Base-by-base conservation (phyloP, 192 early-diverging fungal species). In the Nowakowskiella sp. region DNA sequence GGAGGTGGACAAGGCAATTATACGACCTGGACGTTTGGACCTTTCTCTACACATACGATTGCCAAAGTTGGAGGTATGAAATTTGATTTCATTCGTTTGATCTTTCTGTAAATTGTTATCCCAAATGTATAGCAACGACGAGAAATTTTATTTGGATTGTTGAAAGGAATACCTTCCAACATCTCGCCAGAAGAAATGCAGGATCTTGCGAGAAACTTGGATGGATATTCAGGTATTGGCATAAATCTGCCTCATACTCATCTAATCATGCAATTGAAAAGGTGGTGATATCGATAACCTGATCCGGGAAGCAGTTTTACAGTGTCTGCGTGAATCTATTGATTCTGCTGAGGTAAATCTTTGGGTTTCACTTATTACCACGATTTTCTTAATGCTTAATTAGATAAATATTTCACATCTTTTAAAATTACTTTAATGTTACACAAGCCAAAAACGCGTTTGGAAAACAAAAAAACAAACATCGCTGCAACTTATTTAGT, bases 21-120 rank as follows among this genome's bases (percentile, higher is more conserved):
- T 92, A 61, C 78, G 91, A 33, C 89, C 90, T 7, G 90, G 89
- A 21, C 78, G 90, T 7, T 67, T 94, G 31, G 90, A 91, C 61
- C 80, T 89, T 51, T 79, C 84, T 51, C 61, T 92, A 30, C 56
- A 76, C 42, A 67, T 92, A 23, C 67, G 71, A 8, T 31, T 70
- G 1, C 90, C 89, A 9, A 63, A 82, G 42, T 55, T 52, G 26
- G 66, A 84, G 62, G 71, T 69, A 58, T 19, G 48, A 30, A 9
- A 7, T n/a, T 10, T 28, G 23, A 51, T 51, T 55, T 27, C 32
- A 27, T 9, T 30, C 31, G 30, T 26, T 39, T 4, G 27, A 19
- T 26, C 6, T 51, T 6, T 60, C 47, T 24, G 33, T 62, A 1
- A 33, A 3, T 9, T 21, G 33, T 31, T 10, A 47, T 16, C 30